Conservation (phyloP, 345 rosid genomes). For the Microcos paniculata region DNA sequence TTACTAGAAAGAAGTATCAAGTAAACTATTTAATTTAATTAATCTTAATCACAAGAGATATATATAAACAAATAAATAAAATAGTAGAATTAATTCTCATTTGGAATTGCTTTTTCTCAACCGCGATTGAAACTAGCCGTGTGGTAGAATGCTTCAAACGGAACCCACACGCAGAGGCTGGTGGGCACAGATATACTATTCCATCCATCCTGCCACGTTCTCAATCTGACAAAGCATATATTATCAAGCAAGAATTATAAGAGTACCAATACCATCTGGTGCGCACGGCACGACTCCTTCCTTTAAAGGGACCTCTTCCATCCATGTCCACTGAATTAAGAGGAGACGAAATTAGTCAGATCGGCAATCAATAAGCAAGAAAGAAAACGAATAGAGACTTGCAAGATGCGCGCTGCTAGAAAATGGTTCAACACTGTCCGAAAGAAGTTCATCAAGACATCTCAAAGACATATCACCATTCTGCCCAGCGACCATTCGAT, state of each 20-base stretch:
- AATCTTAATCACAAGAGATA: no score
- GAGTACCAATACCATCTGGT: conserved; percentile 34
- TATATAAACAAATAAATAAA: no score
- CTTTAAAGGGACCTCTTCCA: conserved; percentile 30
- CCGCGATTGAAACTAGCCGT: no score
- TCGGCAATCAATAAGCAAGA: neutral
- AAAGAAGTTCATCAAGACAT: conserved; percentile 29
- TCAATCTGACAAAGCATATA: conserved; percentile 23
- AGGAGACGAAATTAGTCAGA: conserved; percentile 9
- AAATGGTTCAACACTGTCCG: conserved; percentile 37
- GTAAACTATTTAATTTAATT: no score
- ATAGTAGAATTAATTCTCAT: no score
- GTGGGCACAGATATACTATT: neutral
- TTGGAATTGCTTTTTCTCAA: no score
- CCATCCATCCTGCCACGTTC: conserved; percentile 31
- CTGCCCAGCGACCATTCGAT: conserved; percentile 15
- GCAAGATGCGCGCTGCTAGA: conserved; percentile 26
- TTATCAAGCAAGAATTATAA: no score
- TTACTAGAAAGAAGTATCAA: no score
- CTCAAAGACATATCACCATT: conserved; percentile 18
- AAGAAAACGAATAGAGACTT: neutral
- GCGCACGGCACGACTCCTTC: conserved; percentile 31
- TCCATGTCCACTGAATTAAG: neutral
- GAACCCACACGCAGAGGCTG: conserved; percentile 5
- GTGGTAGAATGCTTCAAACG: conserved; percentile 30